These are phyloP conservation scores for Erodium trifolium DNA, from an alignment of 441 rosid species.

Conservation along the genomic window DNA sequence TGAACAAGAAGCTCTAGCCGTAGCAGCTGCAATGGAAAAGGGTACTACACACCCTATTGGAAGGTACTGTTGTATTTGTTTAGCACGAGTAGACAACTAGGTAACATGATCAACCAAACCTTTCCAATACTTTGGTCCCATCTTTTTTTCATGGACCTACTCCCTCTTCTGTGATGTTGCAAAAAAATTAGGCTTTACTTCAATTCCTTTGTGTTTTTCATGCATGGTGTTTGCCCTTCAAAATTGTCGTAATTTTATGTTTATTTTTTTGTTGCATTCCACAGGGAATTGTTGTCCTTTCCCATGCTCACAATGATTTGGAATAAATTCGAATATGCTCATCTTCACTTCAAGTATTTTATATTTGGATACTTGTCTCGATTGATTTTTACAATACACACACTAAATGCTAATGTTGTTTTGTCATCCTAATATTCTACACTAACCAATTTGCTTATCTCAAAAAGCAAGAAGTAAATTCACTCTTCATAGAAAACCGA, in stretches of 20 bases:
- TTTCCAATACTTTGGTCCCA: neutral
- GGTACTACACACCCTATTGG: conserved; percentile 98
- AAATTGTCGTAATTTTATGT: neutral
- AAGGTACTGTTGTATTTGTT: conserved; percentile 35
- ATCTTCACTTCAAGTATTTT: neutral
- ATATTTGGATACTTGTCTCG: neutral
- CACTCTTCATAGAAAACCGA: too few species aligned
- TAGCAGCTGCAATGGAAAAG: conserved; percentile 96
- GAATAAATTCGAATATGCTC: neutral
- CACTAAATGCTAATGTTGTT: too few species aligned
- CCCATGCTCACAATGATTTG: neutral
- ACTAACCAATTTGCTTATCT: too few species aligned
- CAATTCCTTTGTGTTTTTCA: neutral
- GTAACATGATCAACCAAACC: neutral
- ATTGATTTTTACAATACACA: neutral
- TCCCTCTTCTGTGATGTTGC: neutral
- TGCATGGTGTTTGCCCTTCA: neutral
- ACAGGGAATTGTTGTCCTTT: neutral
- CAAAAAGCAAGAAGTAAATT: too few species aligned
- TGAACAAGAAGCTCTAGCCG: conserved; percentile 91
- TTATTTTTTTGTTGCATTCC: neutral
- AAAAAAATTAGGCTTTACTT: neutral
- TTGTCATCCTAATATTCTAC: too few species aligned
- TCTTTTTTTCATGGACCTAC: conserved; percentile 1
- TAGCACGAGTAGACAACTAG: neutral